Evolutionary conservation across 2,329 filamentous ascomycete genomes (phyloP).

Genomic region (Monascus ruber): DNA sequence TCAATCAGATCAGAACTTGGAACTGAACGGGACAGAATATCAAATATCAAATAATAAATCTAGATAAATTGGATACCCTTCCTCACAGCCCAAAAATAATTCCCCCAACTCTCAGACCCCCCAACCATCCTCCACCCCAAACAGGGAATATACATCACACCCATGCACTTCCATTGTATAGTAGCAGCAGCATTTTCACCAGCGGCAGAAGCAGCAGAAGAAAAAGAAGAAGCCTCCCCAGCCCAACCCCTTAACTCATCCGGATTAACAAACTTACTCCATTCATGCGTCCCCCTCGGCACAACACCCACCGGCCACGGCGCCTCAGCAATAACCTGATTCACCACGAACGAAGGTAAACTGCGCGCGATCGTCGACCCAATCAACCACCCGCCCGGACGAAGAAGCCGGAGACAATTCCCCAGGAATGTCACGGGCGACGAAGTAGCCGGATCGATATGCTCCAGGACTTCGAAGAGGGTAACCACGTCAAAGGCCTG

Average conservation of each 20-base stretch:
- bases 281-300: slow-evolving; percentile 87
- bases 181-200: slow-evolving; percentile 7
- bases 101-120: slow-evolving; percentile 76
- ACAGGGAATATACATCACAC: slow-evolving; percentile 82
- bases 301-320: slow-evolving; percentile 63
- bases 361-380: slow-evolving; percentile 87
- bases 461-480: slow-evolving; percentile 90
- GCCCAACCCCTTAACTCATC: slow-evolving; percentile 47
- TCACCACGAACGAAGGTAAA: slow-evolving; percentile 80
- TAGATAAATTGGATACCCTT: slow-evolving; percentile 27
- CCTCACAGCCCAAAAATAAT: slow-evolving; percentile 89
- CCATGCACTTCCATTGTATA: slow-evolving; percentile 56
- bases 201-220: slow-evolving; percentile 6
- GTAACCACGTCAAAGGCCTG: slow-evolving; percentile 64
- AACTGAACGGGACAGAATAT: too few species aligned
- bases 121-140: slow-evolving; percentile 76
- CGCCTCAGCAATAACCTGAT: slow-evolving; percentile 80
- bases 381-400: slow-evolving; percentile 85
- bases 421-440: slow-evolving; percentile 62
- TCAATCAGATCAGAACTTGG: too few species aligned
- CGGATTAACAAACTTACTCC: slow-evolving; percentile 90
- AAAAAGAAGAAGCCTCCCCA: slow-evolving; percentile 15
- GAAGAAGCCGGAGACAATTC: slow-evolving; percentile 50
- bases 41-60: too few species aligned
- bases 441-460: slow-evolving; percentile 62